Evolutionary conservation across 2,329 filamentous ascomycete species (phyloP).

Genomic region (Paecilomyces sp.): DNA sequence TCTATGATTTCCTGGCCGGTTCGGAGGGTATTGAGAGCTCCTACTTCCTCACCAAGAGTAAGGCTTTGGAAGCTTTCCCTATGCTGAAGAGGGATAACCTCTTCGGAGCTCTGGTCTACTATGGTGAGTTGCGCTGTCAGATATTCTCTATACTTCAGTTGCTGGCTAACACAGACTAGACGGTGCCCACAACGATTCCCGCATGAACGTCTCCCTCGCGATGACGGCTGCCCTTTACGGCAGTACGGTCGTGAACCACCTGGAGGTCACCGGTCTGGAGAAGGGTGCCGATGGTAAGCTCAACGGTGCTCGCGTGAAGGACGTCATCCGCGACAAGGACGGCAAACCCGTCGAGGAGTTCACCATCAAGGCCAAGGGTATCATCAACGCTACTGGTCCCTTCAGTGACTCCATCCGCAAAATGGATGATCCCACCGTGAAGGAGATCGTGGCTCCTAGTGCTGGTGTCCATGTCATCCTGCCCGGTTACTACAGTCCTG

Average conservation of each 20-base stretch:
- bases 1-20: conserved; percentile 78
- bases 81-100: conserved; percentile 78
- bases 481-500: conserved; percentile 77
- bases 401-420: conserved; percentile 82
- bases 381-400: conserved; percentile 84
- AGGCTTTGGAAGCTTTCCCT: conserved; percentile 78
- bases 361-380: conserved; percentile 66
- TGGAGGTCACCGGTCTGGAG: conserved; percentile 69
- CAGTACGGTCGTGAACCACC: conserved; percentile 72
- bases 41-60: conserved; percentile 80
- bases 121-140: conserved; percentile 43
- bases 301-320: conserved; percentile 66
- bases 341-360: conserved; percentile 58
- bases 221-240: conserved; percentile 87
- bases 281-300: conserved; percentile 68
- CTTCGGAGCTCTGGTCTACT: conserved; percentile 79
- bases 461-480: conserved; percentile 82
- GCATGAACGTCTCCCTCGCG: conserved; percentile 84
- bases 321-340: conserved; percentile 60
- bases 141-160: neutral
- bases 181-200: conserved; percentile 84
- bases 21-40: conserved; percentile 83
- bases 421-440: conserved; percentile 65
- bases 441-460: conserved; percentile 77
- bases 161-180: conserved; percentile 41